phyloP scores from a whole-genome alignment of 495 filamentous ascomycete genomes.

The Cercophora samala region DNA sequence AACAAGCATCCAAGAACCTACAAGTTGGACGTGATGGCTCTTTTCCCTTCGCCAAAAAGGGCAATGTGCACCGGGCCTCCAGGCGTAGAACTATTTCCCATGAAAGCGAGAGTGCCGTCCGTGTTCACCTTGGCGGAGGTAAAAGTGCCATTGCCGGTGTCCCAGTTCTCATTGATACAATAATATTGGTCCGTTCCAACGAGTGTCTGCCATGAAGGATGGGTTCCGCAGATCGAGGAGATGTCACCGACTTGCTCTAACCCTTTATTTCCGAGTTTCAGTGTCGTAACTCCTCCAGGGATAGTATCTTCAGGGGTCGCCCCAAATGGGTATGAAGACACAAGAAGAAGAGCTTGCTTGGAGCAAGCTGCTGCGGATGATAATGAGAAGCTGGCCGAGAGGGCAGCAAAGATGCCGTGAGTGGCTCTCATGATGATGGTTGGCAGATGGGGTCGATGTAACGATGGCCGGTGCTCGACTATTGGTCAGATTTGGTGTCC shows the following conservation, averaged over 20 bases:
- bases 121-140: constrained; percentile 37
- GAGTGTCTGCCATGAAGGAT: constrained; percentile 59
- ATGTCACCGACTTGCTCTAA: constrained; percentile 25
- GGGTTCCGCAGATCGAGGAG: constrained; percentile 49
- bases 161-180: constrained; percentile 57
- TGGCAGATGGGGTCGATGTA: background rate
- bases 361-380: constrained; percentile 11
- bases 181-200: constrained; percentile 52
- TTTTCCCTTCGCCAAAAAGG: constrained; percentile 41
- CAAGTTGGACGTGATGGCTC: constrained; percentile 50
- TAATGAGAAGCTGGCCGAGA: constrained; percentile 15
- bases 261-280: constrained; percentile 40
- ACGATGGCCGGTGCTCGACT: background rate
- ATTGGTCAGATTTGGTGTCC: background rate
- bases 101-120: constrained; percentile 40
- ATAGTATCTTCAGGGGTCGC: background rate
- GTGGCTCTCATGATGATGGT: constrained; percentile 13
- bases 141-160: constrained; percentile 40
- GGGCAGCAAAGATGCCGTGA: constrained; percentile 9
- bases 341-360: constrained; percentile 8
- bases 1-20: constrained; percentile 18
- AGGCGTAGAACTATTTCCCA: constrained; percentile 34
- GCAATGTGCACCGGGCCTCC: constrained; percentile 46
- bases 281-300: constrained; percentile 44
- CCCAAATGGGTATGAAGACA: constrained; percentile 14